These are phyloP conservation scores for Plasmodium sp. DNA, from an alignment of 169 alveolate species.

Conservation along the genomic window DNA sequence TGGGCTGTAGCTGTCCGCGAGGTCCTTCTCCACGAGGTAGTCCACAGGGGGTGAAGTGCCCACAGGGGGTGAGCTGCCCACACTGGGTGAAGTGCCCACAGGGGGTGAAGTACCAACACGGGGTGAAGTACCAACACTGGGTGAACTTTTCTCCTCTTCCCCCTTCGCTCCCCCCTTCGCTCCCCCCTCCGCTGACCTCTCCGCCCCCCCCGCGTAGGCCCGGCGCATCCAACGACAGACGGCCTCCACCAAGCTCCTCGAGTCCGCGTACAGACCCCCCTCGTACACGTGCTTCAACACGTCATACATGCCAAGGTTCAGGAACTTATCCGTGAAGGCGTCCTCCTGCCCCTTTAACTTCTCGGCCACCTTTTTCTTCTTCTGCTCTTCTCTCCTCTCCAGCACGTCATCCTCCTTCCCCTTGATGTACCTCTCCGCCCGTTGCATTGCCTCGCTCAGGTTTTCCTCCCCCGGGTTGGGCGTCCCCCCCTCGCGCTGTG, in stretches of 20 bases:
- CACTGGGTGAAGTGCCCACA: not conserved
- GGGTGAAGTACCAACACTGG: not conserved
- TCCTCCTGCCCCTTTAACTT: conserved; percentile 50
- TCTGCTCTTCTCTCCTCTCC: conserved; percentile 52
- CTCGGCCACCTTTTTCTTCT: conserved; percentile 41
- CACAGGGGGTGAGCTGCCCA: not conserved
- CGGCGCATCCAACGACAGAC: conserved; percentile 54
- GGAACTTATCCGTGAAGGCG: conserved; percentile 30
- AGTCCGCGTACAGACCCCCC: not conserved
- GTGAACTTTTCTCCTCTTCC: not conserved
- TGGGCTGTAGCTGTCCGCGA: conserved; percentile 8
- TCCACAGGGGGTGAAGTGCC: not conserved
- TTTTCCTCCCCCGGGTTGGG: not conserved
- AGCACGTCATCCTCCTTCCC: conserved; percentile 62
- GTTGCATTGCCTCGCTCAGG: conserved; percentile 25
- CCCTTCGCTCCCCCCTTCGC: too few relatives aligned
- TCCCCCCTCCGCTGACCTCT: too few relatives aligned
- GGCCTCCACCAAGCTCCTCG: conserved; percentile 52
- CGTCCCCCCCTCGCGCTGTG: not conserved
- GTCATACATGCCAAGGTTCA: conserved; percentile 54
- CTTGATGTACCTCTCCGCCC: conserved; percentile 42
- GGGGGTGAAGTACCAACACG: not conserved
- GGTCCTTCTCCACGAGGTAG: conserved; percentile 10
- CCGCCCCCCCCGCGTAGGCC: not conserved
- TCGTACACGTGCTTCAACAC: conserved; percentile 47